Evolutionary conservation across 169 alveolate genomes (phyloP), one percentile per base, ranked within the genome.

Genomic region (Amoebophrya sp.): DNA sequence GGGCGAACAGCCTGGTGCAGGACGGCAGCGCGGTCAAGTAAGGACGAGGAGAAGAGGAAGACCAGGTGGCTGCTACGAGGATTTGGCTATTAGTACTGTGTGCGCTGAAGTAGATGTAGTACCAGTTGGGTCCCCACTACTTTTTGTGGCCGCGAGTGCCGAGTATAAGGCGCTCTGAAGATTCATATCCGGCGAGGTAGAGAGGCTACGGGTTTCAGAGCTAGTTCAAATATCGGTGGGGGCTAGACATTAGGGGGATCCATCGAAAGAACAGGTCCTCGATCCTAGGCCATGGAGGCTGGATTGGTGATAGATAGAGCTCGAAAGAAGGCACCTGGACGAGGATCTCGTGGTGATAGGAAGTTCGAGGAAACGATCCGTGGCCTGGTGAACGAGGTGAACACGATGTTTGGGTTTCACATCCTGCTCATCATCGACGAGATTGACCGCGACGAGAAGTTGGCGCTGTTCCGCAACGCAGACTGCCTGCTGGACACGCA

Each of bases 401-500:
- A 91, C 50, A 89, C 40, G 38, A 38, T 16, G 38, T 88, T 41
- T n/a, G 90, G 70, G 7, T 2, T 2, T 38, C 93, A 91, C 90
- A 50, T 92, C 69, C 88, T 41, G 45, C 67, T 92, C 58, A 41
- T 40, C 87, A 31, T 89, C 29, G 31, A 87, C 70, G 78, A 70
- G 50, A 91, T 92, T 40, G 90, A 39, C 38, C 91, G 92, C 89
- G 91, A 92, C 42, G 93, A 92, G 89, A 90, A 90, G 67, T 94
- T 91, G 48, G 94, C 96, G 15, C 69, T 94, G 58, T 94, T 94
- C 90, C 92, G 89, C 29, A 95, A 94, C 10, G 96, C 96, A 0
- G 96, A 96, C 92, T 94, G 96, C 91, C 92, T 95, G 41, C 90
- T 96, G 90, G 97, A 95, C 92, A 94, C 96, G 16, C 93, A 94